Evolutionary conservation across 2,329 filamentous ascomycete genomes (phyloP).

Genomic region (Corynespora cassiicola): DNA sequence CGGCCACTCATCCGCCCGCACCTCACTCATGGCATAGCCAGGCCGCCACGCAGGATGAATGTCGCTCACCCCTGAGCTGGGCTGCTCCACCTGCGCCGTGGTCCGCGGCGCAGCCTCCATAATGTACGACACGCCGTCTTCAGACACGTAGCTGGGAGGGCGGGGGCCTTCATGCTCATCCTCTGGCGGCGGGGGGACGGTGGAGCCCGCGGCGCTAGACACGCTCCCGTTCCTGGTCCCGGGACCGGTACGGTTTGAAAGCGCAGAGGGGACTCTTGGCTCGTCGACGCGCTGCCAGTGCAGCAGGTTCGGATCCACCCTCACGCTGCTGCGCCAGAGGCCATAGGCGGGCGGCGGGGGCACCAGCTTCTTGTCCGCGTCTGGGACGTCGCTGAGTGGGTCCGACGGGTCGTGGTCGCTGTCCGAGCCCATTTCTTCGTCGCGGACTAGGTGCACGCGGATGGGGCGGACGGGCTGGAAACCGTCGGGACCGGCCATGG

Average conservation of each 20-base stretch:
- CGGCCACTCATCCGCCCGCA: conserved; percentile 15
- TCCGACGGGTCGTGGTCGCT: conserved; percentile 57
- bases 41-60: conserved; percentile 47
- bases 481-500: conserved; percentile 63
- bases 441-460: conserved; percentile 74
- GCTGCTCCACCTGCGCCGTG: conserved; percentile 22
- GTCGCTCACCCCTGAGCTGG: conserved; percentile 34
- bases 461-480: conserved; percentile 79
- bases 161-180: conserved; percentile 44
- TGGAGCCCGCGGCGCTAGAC: not conserved
- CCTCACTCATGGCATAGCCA: conserved; percentile 37
- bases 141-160: conserved; percentile 78
- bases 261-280: conserved; percentile 2
- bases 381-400: conserved; percentile 8
- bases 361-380: conserved; percentile 26
- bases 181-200: not conserved
- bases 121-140: conserved; percentile 77
- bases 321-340: conserved; percentile 80
- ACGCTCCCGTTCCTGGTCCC: conserved; percentile 8
- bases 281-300: conserved; percentile 73
- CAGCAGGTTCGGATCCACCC: conserved; percentile 80
- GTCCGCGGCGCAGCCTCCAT: conserved; percentile 64
- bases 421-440: conserved; percentile 69
- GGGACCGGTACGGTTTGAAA: conserved; percentile 6
- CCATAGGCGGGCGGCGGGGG: conserved; percentile 80